phyloP scores from a whole-genome alignment of 2,329 filamentous ascomycete species.

The Penicillium sp. region DNA sequence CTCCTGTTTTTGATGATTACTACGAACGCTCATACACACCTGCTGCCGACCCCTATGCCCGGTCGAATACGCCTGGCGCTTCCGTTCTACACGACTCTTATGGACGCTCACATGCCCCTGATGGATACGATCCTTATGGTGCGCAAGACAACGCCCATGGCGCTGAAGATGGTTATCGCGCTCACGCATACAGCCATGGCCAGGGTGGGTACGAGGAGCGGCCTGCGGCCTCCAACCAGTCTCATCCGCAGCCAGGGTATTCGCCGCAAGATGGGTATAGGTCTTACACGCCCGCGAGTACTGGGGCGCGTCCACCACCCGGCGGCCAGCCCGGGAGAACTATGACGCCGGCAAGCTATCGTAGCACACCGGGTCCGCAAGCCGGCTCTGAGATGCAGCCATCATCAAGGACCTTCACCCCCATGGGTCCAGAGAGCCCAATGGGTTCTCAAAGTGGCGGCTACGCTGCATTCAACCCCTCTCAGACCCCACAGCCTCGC shows the following conservation, averaged over 20 bases:
- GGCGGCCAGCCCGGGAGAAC: background rate
- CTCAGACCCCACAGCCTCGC: constrained; percentile 9
- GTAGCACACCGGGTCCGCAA: constrained; percentile 11
- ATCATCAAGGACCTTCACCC: constrained; percentile 13
- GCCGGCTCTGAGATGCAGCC: constrained; percentile 1
- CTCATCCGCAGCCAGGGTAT: constrained; percentile 12
- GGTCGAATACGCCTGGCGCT: background rate
- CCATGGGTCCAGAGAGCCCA: constrained; percentile 8
- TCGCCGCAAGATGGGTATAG: constrained; percentile 3
- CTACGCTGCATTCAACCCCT: constrained; percentile 25
- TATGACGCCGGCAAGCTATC: constrained; percentile 16
- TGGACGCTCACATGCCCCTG: background rate
- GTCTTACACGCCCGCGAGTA: constrained; percentile 12
- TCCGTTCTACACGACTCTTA: constrained; percentile 5
- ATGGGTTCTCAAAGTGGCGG: constrained; percentile 10
- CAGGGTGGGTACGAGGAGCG: constrained; percentile 5
- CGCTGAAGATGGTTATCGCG: background rate
- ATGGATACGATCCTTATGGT: constrained; percentile 13
- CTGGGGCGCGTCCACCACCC: constrained; percentile 1
- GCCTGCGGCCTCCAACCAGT: constrained; percentile 11
- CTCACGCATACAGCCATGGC: background rate
- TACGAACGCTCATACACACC: constrained; percentile 1
- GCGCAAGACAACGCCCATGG: background rate
- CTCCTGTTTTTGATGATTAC: constrained; percentile 1
- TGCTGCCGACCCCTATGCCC: background rate